Evolutionary conservation across 176 grass and related monocot genomes (phyloP).

Genomic region (Ananas comosus): DNA sequence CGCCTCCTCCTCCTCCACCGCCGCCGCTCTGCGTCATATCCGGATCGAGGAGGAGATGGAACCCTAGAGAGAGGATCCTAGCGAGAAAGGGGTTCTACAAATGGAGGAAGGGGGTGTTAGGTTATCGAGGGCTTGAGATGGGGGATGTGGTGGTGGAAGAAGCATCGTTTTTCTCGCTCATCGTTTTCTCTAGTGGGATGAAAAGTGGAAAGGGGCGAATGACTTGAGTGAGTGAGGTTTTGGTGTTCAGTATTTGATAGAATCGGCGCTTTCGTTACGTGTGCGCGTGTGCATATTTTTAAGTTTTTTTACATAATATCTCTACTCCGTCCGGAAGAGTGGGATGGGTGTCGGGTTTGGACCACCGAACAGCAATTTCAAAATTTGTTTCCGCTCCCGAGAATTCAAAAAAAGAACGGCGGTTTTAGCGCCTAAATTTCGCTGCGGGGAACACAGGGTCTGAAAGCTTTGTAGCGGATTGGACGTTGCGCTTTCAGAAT

Average conservation of each 20-base stretch:
- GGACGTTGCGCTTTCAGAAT: no score
- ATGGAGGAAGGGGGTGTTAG: not conserved
- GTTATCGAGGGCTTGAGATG: slow-evolving; percentile 1
- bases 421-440: not conserved
- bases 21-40: slow-evolving; percentile 20
- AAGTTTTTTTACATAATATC: no score
- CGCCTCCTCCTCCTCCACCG: slow-evolving; percentile 1
- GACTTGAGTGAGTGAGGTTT: no score
- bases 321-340: no score
- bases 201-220: no score
- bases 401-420: not conserved
- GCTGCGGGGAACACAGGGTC: no score
- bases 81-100: not conserved
- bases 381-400: not conserved
- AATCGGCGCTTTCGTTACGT: no score
- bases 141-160: not conserved
- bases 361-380: not conserved
- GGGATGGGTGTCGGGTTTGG: not conserved
- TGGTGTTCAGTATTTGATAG: no score
- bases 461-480: no score
- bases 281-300: no score
- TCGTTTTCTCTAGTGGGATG: not conserved
- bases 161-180: not conserved
- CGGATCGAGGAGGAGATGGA: not conserved
- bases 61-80: not conserved